Conservation (phyloP, 441 rosid genomes). For the Theobroma grandiflorum region DNA sequence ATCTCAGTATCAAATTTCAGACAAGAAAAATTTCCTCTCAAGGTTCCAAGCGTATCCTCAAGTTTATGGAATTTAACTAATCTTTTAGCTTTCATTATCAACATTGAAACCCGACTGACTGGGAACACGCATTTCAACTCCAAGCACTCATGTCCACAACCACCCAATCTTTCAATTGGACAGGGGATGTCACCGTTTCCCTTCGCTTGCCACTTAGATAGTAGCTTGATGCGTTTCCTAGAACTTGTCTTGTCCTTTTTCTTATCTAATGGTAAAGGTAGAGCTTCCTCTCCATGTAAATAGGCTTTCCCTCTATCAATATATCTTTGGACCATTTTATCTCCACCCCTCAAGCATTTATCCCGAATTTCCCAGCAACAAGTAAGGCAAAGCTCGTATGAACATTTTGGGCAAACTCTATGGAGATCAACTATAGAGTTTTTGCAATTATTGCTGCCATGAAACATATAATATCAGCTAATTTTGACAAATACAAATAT, state of each 20-base stretch:
- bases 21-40: constrained; percentile 1
- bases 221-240: not conserved
- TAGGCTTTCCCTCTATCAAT: constrained; percentile 44
- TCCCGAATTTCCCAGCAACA: constrained; percentile 80
- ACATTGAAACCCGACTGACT: constrained; percentile 48
- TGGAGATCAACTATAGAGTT: constrained; percentile 80
- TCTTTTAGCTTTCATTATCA: constrained; percentile 58
- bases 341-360: constrained; percentile 53
- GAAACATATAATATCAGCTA: not conserved
- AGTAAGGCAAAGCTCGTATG: constrained; percentile 68
- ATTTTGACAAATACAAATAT: not conserved
- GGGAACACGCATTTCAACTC: constrained; percentile 57
- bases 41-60: not conserved
- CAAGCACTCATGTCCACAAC: constrained; percentile 59
- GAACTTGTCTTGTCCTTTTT: constrained; percentile 1
- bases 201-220: constrained; percentile 59
- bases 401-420: constrained; percentile 72
- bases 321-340: constrained; percentile 42
- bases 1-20: not conserved
- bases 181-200: constrained; percentile 65
- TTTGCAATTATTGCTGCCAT: constrained; percentile 69
- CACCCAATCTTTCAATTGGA: constrained; percentile 13
- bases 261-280: not conserved
- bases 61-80: constrained; percentile 17
- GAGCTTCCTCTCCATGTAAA: constrained; percentile 55